These are phyloP conservation scores for Coemansia sp. DNA, from an alignment of 192 early-diverging fungal species.

Conservation along the genomic window DNA sequence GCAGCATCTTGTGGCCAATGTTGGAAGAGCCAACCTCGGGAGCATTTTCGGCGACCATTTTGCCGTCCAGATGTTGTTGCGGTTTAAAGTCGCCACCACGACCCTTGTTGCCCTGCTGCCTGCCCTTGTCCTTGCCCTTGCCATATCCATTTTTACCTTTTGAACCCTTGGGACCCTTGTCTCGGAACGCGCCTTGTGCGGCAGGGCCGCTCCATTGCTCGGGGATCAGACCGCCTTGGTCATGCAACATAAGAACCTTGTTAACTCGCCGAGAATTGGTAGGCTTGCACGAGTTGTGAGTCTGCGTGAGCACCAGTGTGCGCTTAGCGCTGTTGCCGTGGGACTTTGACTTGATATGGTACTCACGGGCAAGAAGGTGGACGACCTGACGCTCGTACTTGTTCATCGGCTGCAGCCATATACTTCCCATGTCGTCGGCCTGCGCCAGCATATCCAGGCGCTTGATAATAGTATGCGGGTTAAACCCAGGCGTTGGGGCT, in stretches of 20 bases:
- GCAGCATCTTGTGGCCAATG: slow-evolving; percentile 55
- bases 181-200: neutral
- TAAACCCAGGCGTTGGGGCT: slow-evolving; percentile 31
- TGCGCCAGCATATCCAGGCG: slow-evolving; percentile 37
- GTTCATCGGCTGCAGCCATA: slow-evolving; percentile 56
- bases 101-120: neutral
- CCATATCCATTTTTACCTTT: slow-evolving; percentile 7
- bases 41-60: slow-evolving; percentile 42
- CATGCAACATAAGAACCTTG: slow-evolving; percentile 31
- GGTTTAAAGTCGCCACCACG: neutral
- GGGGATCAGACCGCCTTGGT: slow-evolving; percentile 37
- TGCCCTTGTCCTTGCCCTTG: slow-evolving; percentile 12
- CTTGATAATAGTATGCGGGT: slow-evolving; percentile 32
- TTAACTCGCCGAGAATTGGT: slow-evolving; percentile 37
- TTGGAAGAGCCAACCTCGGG: slow-evolving; percentile 51
- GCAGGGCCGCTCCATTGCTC: slow-evolving; percentile 27
- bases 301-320: slow-evolving; percentile 36
- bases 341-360: slow-evolving; percentile 51
- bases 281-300: slow-evolving; percentile 25
- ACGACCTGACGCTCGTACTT: slow-evolving; percentile 48
- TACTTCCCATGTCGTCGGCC: slow-evolving; percentile 34
- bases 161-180: neutral
- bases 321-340: slow-evolving; percentile 38
- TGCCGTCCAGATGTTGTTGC: slow-evolving; percentile 20
- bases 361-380: slow-evolving; percentile 48